Evolutionary conservation across 345 rosid genomes (phyloP), one percentile per base, ranked within the genome.

Genomic region (Pistacia atlantica): DNA sequence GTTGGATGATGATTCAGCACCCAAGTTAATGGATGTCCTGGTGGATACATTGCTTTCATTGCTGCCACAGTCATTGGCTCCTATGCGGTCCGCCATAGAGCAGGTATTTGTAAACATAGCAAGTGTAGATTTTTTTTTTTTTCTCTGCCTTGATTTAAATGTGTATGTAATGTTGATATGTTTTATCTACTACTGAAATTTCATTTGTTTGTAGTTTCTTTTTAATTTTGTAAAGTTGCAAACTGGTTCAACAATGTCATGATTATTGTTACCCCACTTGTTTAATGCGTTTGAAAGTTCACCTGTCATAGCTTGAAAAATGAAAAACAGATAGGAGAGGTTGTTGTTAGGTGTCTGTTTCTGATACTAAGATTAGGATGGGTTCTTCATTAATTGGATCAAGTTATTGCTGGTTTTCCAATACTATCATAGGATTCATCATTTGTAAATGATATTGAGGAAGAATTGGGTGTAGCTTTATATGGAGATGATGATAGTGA

Each of bases 11-110:
- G 93, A 88, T 83, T 88, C 77, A 31, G 75, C 69, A 66, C 96
- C 97, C 37, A 86, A 91, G 81, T 82, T 91, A 77, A 90, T 97
- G 91, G 97, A 97, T 81, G 96, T 97, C 71, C 89, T 97, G 57
- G 89, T 91, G 55, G 98, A 97, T 79, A 89, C 98, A 35, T 77
- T 94, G 78, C 97, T 97, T 73, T 91, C 97, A 54, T 82, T 97
- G 87, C 84, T 91, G 68, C 97, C 99, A 10, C 93, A 97, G 80
- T 88, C 99, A 80, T 87, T 98, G 38, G 94, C 96, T 77, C 91
- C 97, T 80, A 73, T 92, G 87, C 91, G 97, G 69, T 86, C 93
- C 83, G 91, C 93, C 68, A 87, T 92, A 72, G 97, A 97, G 83
- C 95, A 94, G 94, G 98, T 97, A 31, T 66, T 84, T 79, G 58